Evolutionary conservation across 306 rosid species (phyloP).

Genomic region (Gillenia trifoliata): DNA sequence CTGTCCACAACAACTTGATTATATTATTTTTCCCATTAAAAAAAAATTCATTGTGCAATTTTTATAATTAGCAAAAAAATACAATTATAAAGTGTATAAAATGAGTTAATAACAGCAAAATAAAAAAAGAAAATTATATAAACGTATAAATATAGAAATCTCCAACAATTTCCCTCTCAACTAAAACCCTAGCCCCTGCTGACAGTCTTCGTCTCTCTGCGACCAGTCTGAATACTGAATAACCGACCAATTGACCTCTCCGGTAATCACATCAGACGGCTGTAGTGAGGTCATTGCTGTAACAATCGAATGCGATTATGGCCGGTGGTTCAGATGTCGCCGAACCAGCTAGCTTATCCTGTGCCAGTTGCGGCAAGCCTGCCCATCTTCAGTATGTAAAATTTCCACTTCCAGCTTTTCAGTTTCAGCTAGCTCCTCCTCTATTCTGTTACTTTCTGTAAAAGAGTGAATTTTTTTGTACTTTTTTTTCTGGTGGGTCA

Average conservation of each 20-base stretch:
- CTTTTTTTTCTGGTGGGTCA: not conserved
- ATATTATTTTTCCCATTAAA: no score
- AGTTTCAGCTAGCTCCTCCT: not conserved
- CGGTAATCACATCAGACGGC: not conserved
- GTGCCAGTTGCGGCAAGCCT: slow-evolving; percentile 70
- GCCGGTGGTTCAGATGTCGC: slow-evolving; percentile 48
- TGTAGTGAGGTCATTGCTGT: not conserved
- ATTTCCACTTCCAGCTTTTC: not conserved
- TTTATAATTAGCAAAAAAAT: no score
- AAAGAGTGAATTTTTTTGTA: not conserved
- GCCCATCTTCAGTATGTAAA: slow-evolving; percentile 75
- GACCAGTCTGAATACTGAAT: not conserved
- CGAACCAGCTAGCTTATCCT: slow-evolving; percentile 42
- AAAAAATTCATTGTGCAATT: no score
- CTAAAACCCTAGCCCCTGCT: not conserved
- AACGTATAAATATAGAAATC: not conserved
- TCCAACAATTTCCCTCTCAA: not conserved
- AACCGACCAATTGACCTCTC: slow-evolving; percentile 8
- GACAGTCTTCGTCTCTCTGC: not conserved
- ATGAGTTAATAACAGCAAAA: not conserved
- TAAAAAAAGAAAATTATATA: not conserved
- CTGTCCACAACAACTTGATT: no score
- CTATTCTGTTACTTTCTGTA: not conserved
- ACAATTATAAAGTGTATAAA: no score
- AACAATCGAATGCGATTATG: slow-evolving; percentile 30